Conservation (phyloP, 805 yeast genomes). For the Ogataea corticis region DNA sequence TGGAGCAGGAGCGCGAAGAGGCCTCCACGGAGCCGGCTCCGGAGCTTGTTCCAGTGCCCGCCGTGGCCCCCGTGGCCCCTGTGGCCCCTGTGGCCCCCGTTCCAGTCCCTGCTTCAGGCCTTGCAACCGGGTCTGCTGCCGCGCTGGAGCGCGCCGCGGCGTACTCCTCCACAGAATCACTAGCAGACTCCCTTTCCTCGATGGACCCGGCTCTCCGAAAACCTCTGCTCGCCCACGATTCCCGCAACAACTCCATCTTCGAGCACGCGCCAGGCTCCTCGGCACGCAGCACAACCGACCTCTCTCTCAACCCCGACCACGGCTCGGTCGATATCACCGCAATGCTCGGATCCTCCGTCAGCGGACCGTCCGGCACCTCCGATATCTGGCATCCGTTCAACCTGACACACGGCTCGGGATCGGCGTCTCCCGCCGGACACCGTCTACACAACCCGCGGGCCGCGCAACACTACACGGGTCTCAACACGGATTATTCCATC, state of each 20-base stretch:
- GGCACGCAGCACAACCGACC: conserved; percentile 23
- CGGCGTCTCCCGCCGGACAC: neutral
- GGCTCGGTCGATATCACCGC: conserved; percentile 27
- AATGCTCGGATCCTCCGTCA: conserved; percentile 21
- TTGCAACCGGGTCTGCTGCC: too few relatives aligned
- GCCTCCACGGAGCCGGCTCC: too few relatives aligned
- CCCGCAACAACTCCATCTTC: conserved; percentile 15
- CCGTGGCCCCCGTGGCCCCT: too few relatives aligned
- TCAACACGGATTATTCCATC: conserved; percentile 5
- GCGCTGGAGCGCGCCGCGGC: conserved; percentile 15
- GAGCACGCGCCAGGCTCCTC: conserved; percentile 7
- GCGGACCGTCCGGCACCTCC: conserved; percentile 11
- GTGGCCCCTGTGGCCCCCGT: too few relatives aligned
- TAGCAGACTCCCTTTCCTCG: conserved; percentile 17
- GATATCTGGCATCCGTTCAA: conserved; percentile 28
- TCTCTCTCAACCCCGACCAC: conserved; percentile 16
- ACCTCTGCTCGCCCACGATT: conserved; percentile 21
- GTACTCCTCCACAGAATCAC: conserved; percentile 20
- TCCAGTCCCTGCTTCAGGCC: too few relatives aligned
- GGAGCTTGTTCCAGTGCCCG: too few relatives aligned
- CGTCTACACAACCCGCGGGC: conserved; percentile 1
- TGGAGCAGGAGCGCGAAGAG: conserved; percentile 12
- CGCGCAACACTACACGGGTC: neutral
- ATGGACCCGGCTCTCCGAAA: conserved; percentile 20
- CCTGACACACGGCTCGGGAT: conserved; percentile 6